Evolutionary conservation across 108 stramenopile species (phyloP).

Genomic region (Hondaea fermentalgiana): DNA sequence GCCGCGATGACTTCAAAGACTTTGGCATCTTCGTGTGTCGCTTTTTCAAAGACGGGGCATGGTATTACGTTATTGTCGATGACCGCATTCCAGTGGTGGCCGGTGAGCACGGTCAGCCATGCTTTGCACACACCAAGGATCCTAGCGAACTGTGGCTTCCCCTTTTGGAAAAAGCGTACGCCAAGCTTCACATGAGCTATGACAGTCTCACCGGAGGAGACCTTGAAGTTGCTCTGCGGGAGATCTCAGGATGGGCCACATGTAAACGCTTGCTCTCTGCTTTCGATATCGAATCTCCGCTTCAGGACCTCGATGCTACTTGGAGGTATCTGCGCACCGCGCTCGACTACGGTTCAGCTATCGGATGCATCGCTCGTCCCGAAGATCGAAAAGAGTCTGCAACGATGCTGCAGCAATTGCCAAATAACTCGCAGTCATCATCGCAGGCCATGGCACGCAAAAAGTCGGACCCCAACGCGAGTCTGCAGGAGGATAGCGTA

Average conservation of each 20-base stretch:
- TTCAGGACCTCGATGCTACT: background rate
- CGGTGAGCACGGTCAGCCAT: background rate
- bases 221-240: background rate
- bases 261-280: background rate
- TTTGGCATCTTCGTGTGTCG: conserved; percentile 1
- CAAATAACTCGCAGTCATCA: background rate
- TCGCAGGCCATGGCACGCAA: too few relatives aligned
- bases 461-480: too few relatives aligned
- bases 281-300: background rate
- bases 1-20: background rate
- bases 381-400: background rate
- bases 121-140: background rate
- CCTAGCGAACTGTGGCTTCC: conserved; percentile 22
- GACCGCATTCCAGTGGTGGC: background rate
- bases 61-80: background rate
- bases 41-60: background rate
- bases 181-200: conserved; percentile 26
- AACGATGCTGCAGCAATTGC: background rate
- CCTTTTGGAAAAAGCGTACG: conserved; percentile 34
- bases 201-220: background rate
- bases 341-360: background rate
- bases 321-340: background rate
- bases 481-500: background rate
- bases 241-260: background rate
- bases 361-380: background rate